A percentile compares a stretch with the other conserved stretches of the same genome.
Conservation (phyloP, 257 asterid species). For the Solanum clarkiae region DNA sequence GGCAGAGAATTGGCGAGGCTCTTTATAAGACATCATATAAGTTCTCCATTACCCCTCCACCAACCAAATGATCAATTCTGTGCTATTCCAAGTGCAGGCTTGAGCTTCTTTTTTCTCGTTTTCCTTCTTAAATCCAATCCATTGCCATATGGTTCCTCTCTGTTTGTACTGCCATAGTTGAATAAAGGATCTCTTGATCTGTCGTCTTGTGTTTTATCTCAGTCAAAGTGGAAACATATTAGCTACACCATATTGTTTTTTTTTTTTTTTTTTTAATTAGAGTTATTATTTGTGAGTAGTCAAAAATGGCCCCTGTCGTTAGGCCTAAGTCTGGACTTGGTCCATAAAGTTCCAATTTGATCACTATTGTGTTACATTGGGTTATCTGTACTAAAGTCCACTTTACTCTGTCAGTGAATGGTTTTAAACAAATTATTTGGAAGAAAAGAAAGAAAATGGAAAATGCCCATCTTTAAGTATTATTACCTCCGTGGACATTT, state of each 20-base stretch:
- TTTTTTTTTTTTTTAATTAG: not conserved
- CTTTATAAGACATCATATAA: constrained; percentile 14
- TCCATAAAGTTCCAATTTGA: not conserved
- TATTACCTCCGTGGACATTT: too few species aligned
- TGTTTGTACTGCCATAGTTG: not conserved
- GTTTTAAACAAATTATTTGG: too few species aligned
- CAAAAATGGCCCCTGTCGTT: not conserved
- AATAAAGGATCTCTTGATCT: not conserved
- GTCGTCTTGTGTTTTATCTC: not conserved
- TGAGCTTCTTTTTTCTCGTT: not conserved
- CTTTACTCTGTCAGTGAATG: not conserved
- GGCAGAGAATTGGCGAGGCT: constrained; percentile 13
- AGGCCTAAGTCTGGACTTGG: not conserved
- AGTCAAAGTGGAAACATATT: not conserved
- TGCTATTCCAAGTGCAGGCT: not conserved
- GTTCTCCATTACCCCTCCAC: constrained; percentile 41
- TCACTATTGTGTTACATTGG: not conserved
- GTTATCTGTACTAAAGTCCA: not conserved
- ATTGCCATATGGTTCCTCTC: not conserved
- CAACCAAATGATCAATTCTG: not conserved
- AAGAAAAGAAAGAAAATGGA: too few species aligned
- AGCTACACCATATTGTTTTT: not conserved
- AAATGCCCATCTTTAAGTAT: too few species aligned
- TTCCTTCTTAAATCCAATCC: not conserved
- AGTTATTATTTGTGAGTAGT: not conserved